phyloP scores from a whole-genome alignment of 2,329 filamentous ascomycete species.

The Beauveria caledonica region DNA sequence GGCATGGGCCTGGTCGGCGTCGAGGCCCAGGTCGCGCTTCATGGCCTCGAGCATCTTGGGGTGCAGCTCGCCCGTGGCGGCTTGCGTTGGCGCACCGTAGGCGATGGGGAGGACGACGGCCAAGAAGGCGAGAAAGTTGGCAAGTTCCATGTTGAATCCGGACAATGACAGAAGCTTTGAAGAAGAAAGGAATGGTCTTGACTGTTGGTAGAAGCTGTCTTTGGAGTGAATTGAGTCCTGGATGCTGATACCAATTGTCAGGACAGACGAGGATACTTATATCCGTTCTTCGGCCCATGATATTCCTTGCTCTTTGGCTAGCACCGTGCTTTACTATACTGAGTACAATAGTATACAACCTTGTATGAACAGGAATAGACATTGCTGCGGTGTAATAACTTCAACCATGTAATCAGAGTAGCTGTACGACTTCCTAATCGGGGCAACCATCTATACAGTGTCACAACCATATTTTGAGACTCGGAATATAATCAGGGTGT shows the following conservation, averaged over 20 bases:
- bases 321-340: not conserved
- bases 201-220: not conserved
- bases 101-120: constrained; percentile 30
- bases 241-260: not conserved
- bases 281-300: not conserved
- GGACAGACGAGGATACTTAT: not conserved
- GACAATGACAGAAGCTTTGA: too few species aligned
- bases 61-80: constrained; percentile 26
- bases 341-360: not conserved
- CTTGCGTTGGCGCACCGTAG: constrained; percentile 30
- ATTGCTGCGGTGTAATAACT: not conserved
- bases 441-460: not conserved
- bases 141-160: constrained; percentile 27
- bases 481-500: not conserved
- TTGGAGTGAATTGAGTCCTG: not conserved
- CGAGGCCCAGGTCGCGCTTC: constrained; percentile 34
- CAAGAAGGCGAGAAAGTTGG: constrained; percentile 29
- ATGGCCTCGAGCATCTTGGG: constrained; percentile 33
- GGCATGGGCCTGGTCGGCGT: constrained; percentile 28
- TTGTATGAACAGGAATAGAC: not conserved
- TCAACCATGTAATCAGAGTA: too few species aligned
- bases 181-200: too few species aligned
- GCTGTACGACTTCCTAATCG: not conserved
- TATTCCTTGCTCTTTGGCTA: not conserved
- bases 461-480: not conserved